Evolutionary conservation across 768 basidiomycete species (phyloP).

Genomic region (Kwoniella heveanensis): DNA sequence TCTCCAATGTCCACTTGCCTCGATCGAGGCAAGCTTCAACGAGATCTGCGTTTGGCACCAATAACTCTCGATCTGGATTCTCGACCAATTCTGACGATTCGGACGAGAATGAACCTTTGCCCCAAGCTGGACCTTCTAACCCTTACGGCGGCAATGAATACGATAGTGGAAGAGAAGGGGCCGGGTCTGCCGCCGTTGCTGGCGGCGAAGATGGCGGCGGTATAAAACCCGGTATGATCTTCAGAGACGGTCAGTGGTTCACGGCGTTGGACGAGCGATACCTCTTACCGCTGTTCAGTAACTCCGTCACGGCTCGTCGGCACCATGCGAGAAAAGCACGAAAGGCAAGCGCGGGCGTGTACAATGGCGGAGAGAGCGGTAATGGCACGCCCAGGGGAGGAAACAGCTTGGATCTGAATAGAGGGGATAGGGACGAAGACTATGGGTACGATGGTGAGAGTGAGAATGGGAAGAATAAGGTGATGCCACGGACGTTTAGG

Average conservation of each 20-base stretch:
- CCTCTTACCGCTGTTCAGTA: constrained; percentile 76
- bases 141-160: constrained; percentile 20
- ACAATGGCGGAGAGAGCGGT: constrained; percentile 39
- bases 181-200: constrained; percentile 4
- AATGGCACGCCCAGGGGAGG: constrained; percentile 39
- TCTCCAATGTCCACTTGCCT: constrained; percentile 19
- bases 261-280: constrained; percentile 92
- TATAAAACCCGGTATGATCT: constrained; percentile 53
- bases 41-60: constrained; percentile 19
- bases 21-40: constrained; percentile 15
- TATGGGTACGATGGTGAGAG: constrained; percentile 44
- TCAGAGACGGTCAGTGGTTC: constrained; percentile 87
- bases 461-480: constrained; percentile 54
- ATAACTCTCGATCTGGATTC: constrained; percentile 43
- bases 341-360: constrained; percentile 31
- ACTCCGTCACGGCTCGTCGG: constrained; percentile 51
- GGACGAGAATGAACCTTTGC: constrained; percentile 48
- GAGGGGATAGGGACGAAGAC: constrained; percentile 34
- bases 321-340: constrained; percentile 44
- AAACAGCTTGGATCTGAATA: constrained; percentile 34
- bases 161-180: constrained; percentile 25
- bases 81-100: constrained; percentile 47
- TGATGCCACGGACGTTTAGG: constrained; percentile 50
- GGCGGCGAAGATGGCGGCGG: constrained; percentile 14
- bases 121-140: constrained; percentile 35